Evolutionary conservation across 768 basidiomycete species (phyloP).

Genomic region (Cubamyces sp.): DNA sequence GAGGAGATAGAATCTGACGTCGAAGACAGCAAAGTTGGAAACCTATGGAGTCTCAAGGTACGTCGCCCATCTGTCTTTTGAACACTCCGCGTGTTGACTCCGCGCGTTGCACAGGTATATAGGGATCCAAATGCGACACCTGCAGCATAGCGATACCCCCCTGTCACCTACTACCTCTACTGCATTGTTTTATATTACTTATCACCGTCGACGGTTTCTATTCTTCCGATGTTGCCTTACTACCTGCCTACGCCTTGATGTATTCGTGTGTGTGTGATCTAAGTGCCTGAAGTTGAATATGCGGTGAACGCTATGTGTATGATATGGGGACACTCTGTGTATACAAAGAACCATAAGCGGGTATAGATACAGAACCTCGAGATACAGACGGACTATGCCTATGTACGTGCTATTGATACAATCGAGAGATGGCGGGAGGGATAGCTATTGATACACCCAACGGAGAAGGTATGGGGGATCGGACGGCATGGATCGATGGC

Average conservation of each 20-base stretch:
- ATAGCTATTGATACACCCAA: slow-evolving; percentile 12
- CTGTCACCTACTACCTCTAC: neutral
- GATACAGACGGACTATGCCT: neutral
- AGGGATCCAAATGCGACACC: slow-evolving; percentile 32
- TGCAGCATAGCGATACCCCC: slow-evolving; percentile 25
- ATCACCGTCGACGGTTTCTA: neutral
- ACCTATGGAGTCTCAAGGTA: slow-evolving; percentile 81
- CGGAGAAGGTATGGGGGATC: neutral
- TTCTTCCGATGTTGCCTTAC: neutral
- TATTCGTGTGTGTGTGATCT: neutral
- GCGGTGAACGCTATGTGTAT: neutral
- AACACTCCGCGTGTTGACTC: neutral
- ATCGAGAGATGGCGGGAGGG: neutral
- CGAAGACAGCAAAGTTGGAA: slow-evolving; percentile 57
- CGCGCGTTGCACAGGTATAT: slow-evolving; percentile 26
- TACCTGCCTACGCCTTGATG: neutral
- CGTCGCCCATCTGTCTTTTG: neutral
- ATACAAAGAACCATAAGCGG: neutral
- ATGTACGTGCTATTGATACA: slow-evolving; percentile 6
- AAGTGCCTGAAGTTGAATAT: neutral
- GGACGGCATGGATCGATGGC: neutral
- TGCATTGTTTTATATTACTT: slow-evolving; percentile 2
- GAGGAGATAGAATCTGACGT: slow-evolving; percentile 37
- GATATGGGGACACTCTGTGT: neutral
- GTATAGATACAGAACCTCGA: slow-evolving; percentile 14